Conservation (phyloP, 148 eudicot genomes). For the Persicaria tinctoria region DNA sequence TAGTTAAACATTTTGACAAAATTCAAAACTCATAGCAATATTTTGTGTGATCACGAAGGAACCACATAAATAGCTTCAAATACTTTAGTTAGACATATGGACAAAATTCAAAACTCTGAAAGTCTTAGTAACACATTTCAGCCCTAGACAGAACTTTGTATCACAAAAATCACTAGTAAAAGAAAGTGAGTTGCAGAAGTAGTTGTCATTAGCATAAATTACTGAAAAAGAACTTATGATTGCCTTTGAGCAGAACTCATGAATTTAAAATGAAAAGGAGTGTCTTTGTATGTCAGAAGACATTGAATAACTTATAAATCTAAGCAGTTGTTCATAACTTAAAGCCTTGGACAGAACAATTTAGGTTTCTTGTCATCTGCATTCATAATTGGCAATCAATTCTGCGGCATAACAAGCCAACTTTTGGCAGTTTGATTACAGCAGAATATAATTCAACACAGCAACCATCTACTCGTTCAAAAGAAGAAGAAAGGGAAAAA, state of each 20-base stretch:
- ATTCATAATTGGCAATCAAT: slow-evolving; percentile 3
- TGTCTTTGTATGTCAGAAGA: background rate
- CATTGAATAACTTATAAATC: background rate
- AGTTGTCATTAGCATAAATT: background rate
- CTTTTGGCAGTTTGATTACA: background rate
- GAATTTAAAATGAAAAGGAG: background rate
- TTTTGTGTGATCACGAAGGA: background rate
- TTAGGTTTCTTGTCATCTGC: background rate
- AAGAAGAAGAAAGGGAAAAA: background rate
- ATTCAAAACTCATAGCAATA: background rate
- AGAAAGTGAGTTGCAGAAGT: background rate
- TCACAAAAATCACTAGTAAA: background rate
- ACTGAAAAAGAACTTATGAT: background rate
- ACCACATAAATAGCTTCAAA: background rate
- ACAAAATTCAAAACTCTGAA: background rate
- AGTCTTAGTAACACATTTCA: background rate
- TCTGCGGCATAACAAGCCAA: background rate
- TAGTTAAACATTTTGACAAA: background rate
- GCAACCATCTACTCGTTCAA: background rate
- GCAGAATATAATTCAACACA: background rate
- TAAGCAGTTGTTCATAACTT: background rate
- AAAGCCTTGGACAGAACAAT: background rate
- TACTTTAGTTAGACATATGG: background rate
- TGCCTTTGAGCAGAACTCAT: background rate
- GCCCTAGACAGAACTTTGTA: background rate